A percentile compares a stretch with the other conserved stretches of the same genome.
Evolutionary conservation across 441 rosid genomes (phyloP).

Genomic region (Francoa sonchifolia): DNA sequence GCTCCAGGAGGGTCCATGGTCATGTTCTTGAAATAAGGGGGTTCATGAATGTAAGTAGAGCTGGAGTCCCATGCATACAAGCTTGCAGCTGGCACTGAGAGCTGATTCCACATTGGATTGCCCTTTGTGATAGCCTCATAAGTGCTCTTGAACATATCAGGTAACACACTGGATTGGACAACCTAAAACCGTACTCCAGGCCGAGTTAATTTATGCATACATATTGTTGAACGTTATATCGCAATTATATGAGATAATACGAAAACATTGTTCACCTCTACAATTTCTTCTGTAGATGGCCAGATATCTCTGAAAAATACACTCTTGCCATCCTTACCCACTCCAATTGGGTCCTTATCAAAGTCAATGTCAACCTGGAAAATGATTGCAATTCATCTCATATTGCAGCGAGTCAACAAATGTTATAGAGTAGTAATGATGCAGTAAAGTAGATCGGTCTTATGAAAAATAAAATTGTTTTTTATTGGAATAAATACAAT

Average conservation of each 20-base stretch:
- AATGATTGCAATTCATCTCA: slow-evolving; percentile 8
- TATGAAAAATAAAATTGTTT: too few species aligned
- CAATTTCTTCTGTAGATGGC: slow-evolving; percentile 88
- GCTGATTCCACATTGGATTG: too few species aligned
- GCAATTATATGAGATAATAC: slow-evolving; percentile 2
- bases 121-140: slow-evolving; percentile 84
- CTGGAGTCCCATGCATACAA: slow-evolving; percentile 73
- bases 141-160: slow-evolving; percentile 89
- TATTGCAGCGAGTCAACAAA: slow-evolving; percentile 3
- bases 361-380: slow-evolving; percentile 78
- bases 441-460: neutral
- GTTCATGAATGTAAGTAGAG: slow-evolving; percentile 86
- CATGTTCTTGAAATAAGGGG: slow-evolving; percentile 88
- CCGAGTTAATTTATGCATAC: neutral
- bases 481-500: too few species aligned
- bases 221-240: neutral
- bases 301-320: slow-evolving; percentile 75
- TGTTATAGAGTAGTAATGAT: neutral
- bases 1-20: slow-evolving; percentile 90
- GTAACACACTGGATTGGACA: slow-evolving; percentile 74
- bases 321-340: slow-evolving; percentile 56
- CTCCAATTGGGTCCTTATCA: slow-evolving; percentile 62
- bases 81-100: slow-evolving; percentile 48
- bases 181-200: slow-evolving; percentile 34
- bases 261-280: slow-evolving; percentile 30